phyloP scores from a whole-genome alignment of 345 rosid genomes.

The Eucalyptus shirleyi region DNA sequence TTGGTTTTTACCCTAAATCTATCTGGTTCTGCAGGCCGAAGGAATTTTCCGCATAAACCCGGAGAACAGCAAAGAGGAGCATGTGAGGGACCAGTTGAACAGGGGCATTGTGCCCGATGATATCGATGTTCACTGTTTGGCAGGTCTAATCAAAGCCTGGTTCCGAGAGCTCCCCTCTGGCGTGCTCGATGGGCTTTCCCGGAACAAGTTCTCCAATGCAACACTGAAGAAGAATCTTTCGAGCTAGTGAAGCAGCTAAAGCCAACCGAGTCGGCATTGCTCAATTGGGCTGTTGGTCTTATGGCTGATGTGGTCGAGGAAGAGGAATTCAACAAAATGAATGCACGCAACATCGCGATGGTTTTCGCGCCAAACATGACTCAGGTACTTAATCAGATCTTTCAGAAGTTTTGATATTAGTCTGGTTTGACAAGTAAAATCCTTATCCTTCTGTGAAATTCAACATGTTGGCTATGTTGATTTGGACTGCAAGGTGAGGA shows the following conservation, averaged over 20 bases:
- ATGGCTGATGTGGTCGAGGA: slow-evolving; percentile 96
- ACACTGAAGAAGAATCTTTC: slow-evolving; percentile 65
- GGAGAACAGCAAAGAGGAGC: slow-evolving; percentile 91
- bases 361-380: slow-evolving; percentile 96
- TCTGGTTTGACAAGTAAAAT: background rate
- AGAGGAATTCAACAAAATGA: slow-evolving; percentile 89
- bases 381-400: slow-evolving; percentile 29
- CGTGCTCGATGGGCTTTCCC: slow-evolving; percentile 93
- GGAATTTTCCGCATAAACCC: slow-evolving; percentile 96
- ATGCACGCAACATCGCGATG: slow-evolving; percentile 93
- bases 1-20: background rate
- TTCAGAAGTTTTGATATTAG: background rate
- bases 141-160: slow-evolving; percentile 98
- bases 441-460: background rate
- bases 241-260: slow-evolving; percentile 70
- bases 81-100: slow-evolving; percentile 82
- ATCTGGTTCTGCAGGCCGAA: slow-evolving; percentile 46
- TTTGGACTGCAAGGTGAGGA: background rate
- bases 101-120: slow-evolving; percentile 79
- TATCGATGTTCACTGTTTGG: slow-evolving; percentile 87
- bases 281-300: slow-evolving; percentile 82
- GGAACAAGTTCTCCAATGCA: slow-evolving; percentile 77
- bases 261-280: slow-evolving; percentile 86
- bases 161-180: slow-evolving; percentile 94
- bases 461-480: background rate